phyloP scores from a whole-genome alignment of 2,329 filamentous ascomycete genomes.

The Periglandula ipomoeae region DNA sequence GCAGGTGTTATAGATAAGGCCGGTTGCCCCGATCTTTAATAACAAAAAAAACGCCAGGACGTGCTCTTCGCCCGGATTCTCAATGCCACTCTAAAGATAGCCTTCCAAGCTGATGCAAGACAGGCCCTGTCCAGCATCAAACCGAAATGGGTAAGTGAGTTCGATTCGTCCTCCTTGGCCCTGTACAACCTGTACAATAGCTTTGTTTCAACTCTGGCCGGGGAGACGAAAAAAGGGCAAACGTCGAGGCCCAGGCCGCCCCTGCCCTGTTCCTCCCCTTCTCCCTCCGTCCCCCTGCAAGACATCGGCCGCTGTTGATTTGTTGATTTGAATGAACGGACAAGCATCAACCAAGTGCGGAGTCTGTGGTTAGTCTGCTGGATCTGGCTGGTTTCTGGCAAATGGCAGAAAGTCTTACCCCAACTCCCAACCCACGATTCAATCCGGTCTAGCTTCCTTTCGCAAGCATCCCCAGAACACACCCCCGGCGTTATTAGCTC shows the following conservation, averaged over 20 bases:
- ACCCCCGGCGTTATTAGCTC: background rate
- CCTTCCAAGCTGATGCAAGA: too few species aligned
- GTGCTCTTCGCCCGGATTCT: too few species aligned
- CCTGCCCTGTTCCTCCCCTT: too few species aligned
- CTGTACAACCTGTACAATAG: background rate
- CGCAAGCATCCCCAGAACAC: background rate
- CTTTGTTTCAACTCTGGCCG: constrained; percentile 1
- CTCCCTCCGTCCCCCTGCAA: too few species aligned
- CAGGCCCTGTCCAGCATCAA: background rate
- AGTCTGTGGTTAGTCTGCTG: too few species aligned
- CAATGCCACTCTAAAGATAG: too few species aligned
- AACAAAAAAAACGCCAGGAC: too few species aligned
- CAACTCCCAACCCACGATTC: background rate
- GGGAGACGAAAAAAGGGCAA: background rate
- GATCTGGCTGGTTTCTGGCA: too few species aligned
- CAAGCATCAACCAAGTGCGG: too few species aligned
- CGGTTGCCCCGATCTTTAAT: background rate
- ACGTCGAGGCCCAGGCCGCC: background rate
- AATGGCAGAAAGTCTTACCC: too few species aligned
- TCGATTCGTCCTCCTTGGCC: background rate
- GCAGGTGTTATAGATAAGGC: background rate
- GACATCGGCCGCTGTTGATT: too few species aligned
- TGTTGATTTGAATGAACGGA: too few species aligned
- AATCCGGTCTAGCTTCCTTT: background rate
- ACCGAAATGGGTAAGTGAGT: background rate